Evolutionary conservation across 75 land plant species (phyloP).

Genomic region (Isoetes taiwanensis): DNA sequence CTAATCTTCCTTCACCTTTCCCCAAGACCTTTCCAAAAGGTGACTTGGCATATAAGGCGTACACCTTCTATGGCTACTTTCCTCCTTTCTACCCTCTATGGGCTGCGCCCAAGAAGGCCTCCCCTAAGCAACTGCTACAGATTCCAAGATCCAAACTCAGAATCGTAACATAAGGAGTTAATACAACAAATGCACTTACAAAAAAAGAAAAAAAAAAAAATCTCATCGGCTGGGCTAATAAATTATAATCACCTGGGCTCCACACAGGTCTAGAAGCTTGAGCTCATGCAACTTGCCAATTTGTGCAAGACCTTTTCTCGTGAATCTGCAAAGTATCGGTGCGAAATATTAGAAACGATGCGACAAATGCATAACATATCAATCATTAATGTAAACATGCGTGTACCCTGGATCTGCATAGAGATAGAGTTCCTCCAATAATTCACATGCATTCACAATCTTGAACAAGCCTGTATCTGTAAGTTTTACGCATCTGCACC

Average conservation of each 20-base stretch:
- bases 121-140: too few relatives aligned
- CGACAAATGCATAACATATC: background rate
- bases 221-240: too few relatives aligned
- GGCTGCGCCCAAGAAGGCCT: too few relatives aligned
- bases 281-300: conserved; percentile 39
- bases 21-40: too few relatives aligned
- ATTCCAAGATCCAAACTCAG: too few relatives aligned
- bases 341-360: background rate
- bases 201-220: too few relatives aligned
- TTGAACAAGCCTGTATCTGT: conserved; percentile 56
- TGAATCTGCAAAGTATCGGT: conserved; percentile 36
- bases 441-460: conserved; percentile 40
- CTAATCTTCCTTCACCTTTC: too few relatives aligned
- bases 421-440: conserved; percentile 54
- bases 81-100: too few relatives aligned
- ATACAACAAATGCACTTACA: too few relatives aligned
- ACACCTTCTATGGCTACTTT: too few relatives aligned
- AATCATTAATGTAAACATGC: background rate
- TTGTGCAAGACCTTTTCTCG: conserved; percentile 44
- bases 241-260: conserved; percentile 97
- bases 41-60: too few relatives aligned
- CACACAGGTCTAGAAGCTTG: conserved; percentile 66
- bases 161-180: too few relatives aligned
- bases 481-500: conserved; percentile 58
- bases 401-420: conserved; percentile 70